Evolutionary conservation across 2,329 filamentous ascomycete genomes (phyloP), one percentile per base, ranked within the genome.

Genomic region (Pseudocercospora fijiensis): DNA sequence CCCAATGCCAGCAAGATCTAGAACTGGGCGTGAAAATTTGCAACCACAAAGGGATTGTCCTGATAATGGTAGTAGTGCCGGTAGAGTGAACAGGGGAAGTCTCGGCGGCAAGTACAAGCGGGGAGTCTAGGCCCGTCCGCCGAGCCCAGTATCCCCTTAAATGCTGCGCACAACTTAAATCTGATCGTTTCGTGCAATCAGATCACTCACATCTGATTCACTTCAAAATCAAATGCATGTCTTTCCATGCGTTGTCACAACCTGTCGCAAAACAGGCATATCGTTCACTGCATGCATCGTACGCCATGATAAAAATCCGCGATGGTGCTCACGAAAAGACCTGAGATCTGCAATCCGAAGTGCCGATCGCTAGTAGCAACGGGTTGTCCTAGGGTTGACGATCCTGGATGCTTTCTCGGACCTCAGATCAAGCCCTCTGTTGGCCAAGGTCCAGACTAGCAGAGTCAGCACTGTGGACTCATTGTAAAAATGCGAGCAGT

Each of bases 401-500:
- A 56, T 41, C 53, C 53, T 56, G 27, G 28, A 11, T 56, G 27
- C 53, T 56, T 56, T 33, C n/a, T 26, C 28, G 53, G 28, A 56
- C 53, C 22, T 56, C 53, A 56, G 16, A 28, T 18, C 53, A 33
- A 41, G 9, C 28, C 53, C 53, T 56, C 27, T 11, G 16, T 20
- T n/a, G 24, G 27, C 22, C 26, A 20, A 20, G 27, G 52, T 26
- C 24, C 49, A n/a, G 16, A 52, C 20, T n/a, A 26, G 16, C 26
- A 53, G 49, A 53, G 10, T 24, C 22, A n/a, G 53, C 53, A 18
- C 27, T 41, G 26, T 26, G 4, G 26, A 7, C 41, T 10, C 4
- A 22, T 9, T 13, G n/a, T 5, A 33, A n/a, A 18, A 1, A 41
- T 8, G 6, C 2, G 37, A 6, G 16, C 16, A 41, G 37, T 5